Base-by-base conservation (phyloP, 2,329 filamentous ascomycete species). In the Proliferodiscus dingleyae region DNA sequence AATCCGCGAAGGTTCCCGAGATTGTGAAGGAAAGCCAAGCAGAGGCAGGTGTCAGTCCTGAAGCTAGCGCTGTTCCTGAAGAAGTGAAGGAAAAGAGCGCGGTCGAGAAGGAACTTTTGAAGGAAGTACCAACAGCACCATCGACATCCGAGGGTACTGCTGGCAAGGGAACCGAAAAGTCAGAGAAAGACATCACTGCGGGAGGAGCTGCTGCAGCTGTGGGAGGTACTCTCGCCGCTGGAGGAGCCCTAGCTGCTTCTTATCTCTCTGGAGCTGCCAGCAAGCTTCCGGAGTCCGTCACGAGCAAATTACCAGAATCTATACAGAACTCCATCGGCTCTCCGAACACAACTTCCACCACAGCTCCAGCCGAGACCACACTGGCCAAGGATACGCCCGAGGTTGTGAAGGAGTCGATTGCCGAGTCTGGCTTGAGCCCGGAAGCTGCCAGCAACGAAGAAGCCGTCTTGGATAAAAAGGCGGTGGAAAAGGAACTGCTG, bases 381-480 rank as follows among this genome's bases (percentile, higher is more conserved):
- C n/a, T n/a, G 8, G 71, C 74, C 1, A 68, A 74, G 33, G 67
- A 74, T 50, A 75, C 80, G 5, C 78, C 79, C 43, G 61, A 63
- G 21, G 70, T 77, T 53, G 79, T 82, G 15, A 76, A 77, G 65
- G 70, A 78, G 55, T 80, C 77, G 6, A 75, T 81, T 38, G 61
- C 67, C 30, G 71, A 76, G 58, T 75, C 85, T 18, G 76, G 79
- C 44, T 65, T 74, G 58, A 72, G 71, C 50, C 83, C 87, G 7
- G 88, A 93, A 67, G 87, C 87, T 26, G 78, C 85, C 28, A 76
- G 77, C 45, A 84, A 81, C 65, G 71, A 79, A 2, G 73, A 74
- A 45, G 85, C 82, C 15, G 85, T 93, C 5, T 69, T 77, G 51
- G 86, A 90, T 57, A 93, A 93, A 77, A 80, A 78, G 64, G 74